Evolutionary conservation across 306 rosid genomes (phyloP).

Genomic region (Clitoria ternatea): DNA sequence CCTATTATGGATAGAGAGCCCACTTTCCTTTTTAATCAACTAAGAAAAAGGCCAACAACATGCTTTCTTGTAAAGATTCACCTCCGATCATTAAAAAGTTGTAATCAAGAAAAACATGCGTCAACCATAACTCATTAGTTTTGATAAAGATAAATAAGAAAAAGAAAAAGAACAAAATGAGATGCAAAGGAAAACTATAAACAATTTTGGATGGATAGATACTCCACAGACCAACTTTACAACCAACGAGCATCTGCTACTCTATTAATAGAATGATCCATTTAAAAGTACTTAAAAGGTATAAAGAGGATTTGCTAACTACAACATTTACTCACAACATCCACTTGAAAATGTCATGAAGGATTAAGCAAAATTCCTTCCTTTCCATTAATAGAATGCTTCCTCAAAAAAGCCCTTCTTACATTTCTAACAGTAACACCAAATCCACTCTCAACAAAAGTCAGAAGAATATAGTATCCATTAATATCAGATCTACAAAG

Average conservation of each 20-base stretch:
- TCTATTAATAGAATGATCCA: neutral
- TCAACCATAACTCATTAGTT: conserved; percentile 13
- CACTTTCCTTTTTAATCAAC: neutral
- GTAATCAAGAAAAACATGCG: neutral
- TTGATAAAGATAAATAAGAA: neutral
- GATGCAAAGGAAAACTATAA: conserved; percentile 20
- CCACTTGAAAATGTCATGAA: neutral
- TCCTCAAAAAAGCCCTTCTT: neutral
- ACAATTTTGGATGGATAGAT: neutral
- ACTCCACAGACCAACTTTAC: conserved; percentile 22
- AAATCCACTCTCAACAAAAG: neutral
- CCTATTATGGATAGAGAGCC: neutral
- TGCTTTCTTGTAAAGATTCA: neutral
- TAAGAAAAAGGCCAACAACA: conserved; percentile 9
- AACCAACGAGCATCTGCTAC: conserved; percentile 12
- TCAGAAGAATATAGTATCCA: neutral
- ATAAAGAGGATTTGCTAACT: neutral
- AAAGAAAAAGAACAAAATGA: conserved; percentile 9
- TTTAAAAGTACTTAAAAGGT: neutral
- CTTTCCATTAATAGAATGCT: neutral
- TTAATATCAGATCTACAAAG: neutral
- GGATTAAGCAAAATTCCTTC: neutral
- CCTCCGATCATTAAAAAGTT: neutral
- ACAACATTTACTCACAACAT: neutral
- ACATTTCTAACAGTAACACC: neutral